These are phyloP conservation scores for Biscogniauxia mediterranea DNA, from an alignment of 2,329 filamentous ascomycete species.

Conservation along the genomic window DNA sequence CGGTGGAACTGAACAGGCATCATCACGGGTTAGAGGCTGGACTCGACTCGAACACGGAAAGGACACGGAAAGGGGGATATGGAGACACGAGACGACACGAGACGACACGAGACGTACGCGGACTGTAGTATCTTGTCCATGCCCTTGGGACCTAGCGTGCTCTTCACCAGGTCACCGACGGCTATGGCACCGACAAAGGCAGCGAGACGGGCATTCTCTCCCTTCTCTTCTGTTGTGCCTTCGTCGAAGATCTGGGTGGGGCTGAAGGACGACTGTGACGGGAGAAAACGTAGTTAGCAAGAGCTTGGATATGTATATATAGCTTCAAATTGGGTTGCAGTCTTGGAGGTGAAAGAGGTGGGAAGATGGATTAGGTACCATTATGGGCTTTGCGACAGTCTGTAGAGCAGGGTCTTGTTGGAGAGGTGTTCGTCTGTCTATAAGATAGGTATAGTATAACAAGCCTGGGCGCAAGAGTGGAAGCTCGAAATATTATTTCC, in stretches of 20 bases:
- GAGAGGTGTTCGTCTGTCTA: neutral
- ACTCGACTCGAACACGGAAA: neutral
- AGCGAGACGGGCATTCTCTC: conserved; percentile 97
- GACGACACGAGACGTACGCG: conserved; percentile 60
- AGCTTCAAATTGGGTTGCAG: neutral
- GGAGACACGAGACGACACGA: neutral
- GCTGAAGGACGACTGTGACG: conserved; percentile 61
- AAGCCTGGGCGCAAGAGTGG: neutral
- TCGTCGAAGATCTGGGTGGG: conserved; percentile 98
- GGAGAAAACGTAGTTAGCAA: conserved; percentile 10
- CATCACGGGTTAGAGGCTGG: conserved; percentile 1
- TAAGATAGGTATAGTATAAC: neutral
- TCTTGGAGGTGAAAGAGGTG: too few species aligned
- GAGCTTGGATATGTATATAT: neutral
- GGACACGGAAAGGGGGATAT: too few species aligned
- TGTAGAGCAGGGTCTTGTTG: neutral
- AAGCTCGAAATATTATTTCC: neutral
- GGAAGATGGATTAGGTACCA: conserved; percentile 8
- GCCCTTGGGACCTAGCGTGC: conserved; percentile 92
- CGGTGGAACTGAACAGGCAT: conserved; percentile 69
- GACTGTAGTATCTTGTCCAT: conserved; percentile 99
- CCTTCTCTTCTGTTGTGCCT: conserved; percentile 96
- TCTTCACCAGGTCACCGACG: conserved; percentile 96
- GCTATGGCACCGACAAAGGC: conserved; percentile 98
- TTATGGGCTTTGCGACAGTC: conserved; percentile 3